Conservation (phyloP, 192 early-diverging fungal genomes). For the Linnemannia elongata region DNA sequence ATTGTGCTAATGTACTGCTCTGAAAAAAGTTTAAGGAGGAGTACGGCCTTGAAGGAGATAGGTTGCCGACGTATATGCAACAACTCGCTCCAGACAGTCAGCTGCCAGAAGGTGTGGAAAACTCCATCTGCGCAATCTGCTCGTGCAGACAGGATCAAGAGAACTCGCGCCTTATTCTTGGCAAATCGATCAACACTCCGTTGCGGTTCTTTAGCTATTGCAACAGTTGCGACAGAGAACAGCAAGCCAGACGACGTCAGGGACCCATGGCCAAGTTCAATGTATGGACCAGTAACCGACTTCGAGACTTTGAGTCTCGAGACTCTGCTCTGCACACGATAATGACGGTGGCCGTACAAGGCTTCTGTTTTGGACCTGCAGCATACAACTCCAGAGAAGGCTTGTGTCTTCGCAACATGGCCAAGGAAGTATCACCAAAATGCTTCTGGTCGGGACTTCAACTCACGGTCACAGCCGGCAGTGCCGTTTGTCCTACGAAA, state of each 20-base stretch:
- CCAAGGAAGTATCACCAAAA: background rate
- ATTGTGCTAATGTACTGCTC: too few species aligned
- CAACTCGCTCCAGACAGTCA: too few species aligned
- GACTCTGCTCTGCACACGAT: slow-evolving; percentile 3
- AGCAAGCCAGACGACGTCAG: background rate
- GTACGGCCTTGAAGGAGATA: too few species aligned
- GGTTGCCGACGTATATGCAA: too few species aligned
- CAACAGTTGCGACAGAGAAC: slow-evolving; percentile 9
- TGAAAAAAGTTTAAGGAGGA: too few species aligned
- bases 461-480: background rate
- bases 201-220: slow-evolving; percentile 2
- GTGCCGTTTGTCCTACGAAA: background rate
- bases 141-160: slow-evolving; percentile 4
- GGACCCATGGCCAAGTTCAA: background rate
- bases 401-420: slow-evolving; percentile 12
- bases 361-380: slow-evolving; percentile 14
- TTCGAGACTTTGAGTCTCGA: slow-evolving; percentile 2
- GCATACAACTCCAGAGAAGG: slow-evolving; percentile 1
- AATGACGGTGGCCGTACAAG: slow-evolving; percentile 6
- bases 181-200: background rate
- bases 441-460: slow-evolving; percentile 9
- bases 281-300: background rate
- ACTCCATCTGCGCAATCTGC: slow-evolving; percentile 1
- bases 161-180: slow-evolving; percentile 9
- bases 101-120: background rate